Base-by-base conservation (phyloP, 2,329 filamentous ascomycete genomes). In the Pyrenochaeta sp. region DNA sequence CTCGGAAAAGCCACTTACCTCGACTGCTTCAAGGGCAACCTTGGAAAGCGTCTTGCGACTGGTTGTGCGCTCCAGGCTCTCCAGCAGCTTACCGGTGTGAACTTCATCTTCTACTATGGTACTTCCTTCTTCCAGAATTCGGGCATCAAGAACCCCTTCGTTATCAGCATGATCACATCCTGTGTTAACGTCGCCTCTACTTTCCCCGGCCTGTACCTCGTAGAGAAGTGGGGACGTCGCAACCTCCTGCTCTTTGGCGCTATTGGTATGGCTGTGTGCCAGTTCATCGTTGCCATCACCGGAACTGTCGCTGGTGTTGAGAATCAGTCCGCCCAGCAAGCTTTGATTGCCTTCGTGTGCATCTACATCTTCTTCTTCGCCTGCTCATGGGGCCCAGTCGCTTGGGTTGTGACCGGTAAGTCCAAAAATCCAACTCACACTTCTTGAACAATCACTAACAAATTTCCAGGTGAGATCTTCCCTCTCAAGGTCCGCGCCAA, bases 321-420 rank as follows among this genome's bases (percentile, higher is more conserved):
- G 10, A 72, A 74, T 53, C 24, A 59, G n/a, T 28, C 69, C n/a
- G 72, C 72, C 1, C 72, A 74, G 41, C 56, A 64, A 15, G 60
- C 72, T 13, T 45, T 72, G 44, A 69, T 75, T 20, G 68, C 73
- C 10, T 75, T 75, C 36, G 70, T 75, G 40, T 88, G 85, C 63
- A 76, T 90, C 66, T 89, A 88, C 73, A 88, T 91, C 44, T 89
- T 89, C 74, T 90, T 90, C 78, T 91, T 91, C 66, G 88, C 88
- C 10, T 82, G 84, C 6, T 88, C 87, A 0, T 91, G 88, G 87
- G 88, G 88, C 5, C 88, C 88, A 0, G 86, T 89, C 22, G 82
- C 81, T 2, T 91, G 88, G 88, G 87, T 71, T 15, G 67, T 71
- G 4, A 72, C 71, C 10, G 72, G n/a, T n/a, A n/a, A n/a, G n/a